phyloP scores from a whole-genome alignment of 139 green algal genomes.

The Microglena sp. region DNA sequence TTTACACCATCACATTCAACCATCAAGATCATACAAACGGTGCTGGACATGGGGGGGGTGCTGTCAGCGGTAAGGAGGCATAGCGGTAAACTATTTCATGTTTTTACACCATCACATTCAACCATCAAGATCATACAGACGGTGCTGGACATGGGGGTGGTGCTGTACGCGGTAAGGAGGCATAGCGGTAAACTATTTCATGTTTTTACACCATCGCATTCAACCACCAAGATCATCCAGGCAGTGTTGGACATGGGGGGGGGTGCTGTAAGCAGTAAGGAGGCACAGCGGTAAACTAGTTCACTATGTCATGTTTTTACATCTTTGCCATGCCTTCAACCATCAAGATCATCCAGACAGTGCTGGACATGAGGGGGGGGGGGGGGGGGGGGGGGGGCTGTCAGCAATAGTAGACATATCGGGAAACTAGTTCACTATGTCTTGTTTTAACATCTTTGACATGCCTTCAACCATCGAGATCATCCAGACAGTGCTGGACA shows the following conservation, averaged over 20 bases:
- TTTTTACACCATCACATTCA: no score
- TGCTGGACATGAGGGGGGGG: no score
- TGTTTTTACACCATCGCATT: no score
- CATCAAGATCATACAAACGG: conserved; percentile 22
- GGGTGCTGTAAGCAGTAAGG: conserved; percentile 8
- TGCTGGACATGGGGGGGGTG: conserved; percentile 2
- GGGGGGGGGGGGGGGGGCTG: no score
- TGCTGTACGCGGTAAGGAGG: background rate
- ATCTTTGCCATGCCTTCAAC: no score
- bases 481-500: conserved; percentile 22
- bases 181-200: background rate
- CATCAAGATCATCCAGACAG: conserved; percentile 51
- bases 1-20: no score
- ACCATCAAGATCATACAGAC: conserved; percentile 39
- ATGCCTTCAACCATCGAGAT: conserved; percentile 20
- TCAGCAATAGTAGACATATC: no score
- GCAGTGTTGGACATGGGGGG: conserved; percentile 39
- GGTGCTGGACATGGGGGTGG: conserved; percentile 43
- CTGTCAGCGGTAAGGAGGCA: background rate
- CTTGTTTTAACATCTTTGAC: conserved; percentile 19
- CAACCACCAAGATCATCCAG: conserved; percentile 39
- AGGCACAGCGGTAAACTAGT: background rate
- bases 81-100: background rate
- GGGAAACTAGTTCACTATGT: no score
- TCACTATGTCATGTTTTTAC: no score